phyloP scores from a whole-genome alignment of 1,284 basidiomycete species.

The Hemileia vastatrix region DNA sequence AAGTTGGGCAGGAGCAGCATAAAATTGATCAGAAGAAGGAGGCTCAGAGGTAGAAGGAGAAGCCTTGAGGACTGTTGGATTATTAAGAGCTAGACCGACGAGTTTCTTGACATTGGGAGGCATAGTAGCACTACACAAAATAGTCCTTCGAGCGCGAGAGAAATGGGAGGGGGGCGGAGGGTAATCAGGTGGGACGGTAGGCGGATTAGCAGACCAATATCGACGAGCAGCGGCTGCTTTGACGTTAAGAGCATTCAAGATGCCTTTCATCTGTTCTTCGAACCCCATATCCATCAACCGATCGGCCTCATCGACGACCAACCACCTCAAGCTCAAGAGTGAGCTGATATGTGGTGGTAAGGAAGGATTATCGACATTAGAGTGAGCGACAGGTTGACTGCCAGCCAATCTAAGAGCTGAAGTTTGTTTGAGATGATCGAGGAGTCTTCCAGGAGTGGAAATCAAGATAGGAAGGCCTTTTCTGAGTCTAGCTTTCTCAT shows the following conservation, averaged over 20 bases:
- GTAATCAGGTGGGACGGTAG: constrained; percentile 37
- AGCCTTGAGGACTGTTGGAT: constrained; percentile 49
- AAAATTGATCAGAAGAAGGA: not conserved
- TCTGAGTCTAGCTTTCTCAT: constrained; percentile 62
- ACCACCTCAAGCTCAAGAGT: constrained; percentile 58
- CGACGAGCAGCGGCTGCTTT: constrained; percentile 50
- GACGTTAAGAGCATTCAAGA: constrained; percentile 74
- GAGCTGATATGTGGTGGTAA: no score
- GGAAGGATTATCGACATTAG: constrained; percentile 12
- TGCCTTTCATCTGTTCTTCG: constrained; percentile 55
- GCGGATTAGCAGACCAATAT: not conserved
- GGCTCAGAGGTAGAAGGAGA: not conserved
- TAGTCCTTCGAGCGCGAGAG: constrained; percentile 52
- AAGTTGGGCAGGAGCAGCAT: constrained; percentile 73
- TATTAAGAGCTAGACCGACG: constrained; percentile 64
- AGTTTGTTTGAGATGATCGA: constrained; percentile 72
- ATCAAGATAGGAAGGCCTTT: constrained; percentile 66
- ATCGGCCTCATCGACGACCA: constrained; percentile 95
- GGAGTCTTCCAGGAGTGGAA: constrained; percentile 59
- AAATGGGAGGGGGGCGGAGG: constrained; percentile 42
- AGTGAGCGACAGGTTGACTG: not conserved
- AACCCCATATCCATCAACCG: constrained; percentile 60
- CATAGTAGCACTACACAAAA: constrained; percentile 95
- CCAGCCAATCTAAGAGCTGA: constrained; percentile 42
- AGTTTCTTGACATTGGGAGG: constrained; percentile 88